A percentile compares a stretch with the other conserved stretches of the same genome.
These are phyloP conservation scores for Cucumis melo DNA, from an alignment of 306 rosid species.

Conservation along the genomic window DNA sequence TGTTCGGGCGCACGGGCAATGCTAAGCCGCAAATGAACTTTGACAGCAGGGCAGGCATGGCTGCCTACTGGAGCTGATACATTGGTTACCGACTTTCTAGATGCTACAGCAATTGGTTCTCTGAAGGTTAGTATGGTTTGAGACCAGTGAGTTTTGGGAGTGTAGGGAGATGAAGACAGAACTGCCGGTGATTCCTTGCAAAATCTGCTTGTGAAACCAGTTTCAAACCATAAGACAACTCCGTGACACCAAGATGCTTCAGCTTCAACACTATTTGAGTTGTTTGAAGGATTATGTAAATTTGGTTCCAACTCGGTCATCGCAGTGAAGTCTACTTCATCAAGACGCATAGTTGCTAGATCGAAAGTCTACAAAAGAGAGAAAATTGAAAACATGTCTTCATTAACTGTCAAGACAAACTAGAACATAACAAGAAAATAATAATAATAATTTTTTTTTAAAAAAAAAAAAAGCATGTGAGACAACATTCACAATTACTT, in stretches of 20 bases:
- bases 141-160: slow-evolving; percentile 69
- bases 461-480: not conserved
- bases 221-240: slow-evolving; percentile 79
- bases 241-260: slow-evolving; percentile 54
- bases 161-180: slow-evolving; percentile 73
- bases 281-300: slow-evolving; percentile 7
- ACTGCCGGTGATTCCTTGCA: slow-evolving; percentile 56
- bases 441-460: no score
- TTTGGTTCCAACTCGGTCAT: slow-evolving; percentile 54
- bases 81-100: slow-evolving; percentile 10
- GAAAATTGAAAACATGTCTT: not conserved
- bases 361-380: slow-evolving; percentile 45
- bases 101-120: slow-evolving; percentile 61
- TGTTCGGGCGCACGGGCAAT: slow-evolving; percentile 71
- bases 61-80: slow-evolving; percentile 42
- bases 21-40: slow-evolving; percentile 62
- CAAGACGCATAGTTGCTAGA: slow-evolving; percentile 68
- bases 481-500: not conserved
- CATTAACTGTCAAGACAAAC: not conserved
- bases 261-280: slow-evolving; percentile 13
- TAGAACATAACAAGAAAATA: not conserved
- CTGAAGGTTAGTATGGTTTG: slow-evolving; percentile 74
- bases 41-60: slow-evolving; percentile 37
- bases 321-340: slow-evolving; percentile 78
- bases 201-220: slow-evolving; percentile 80